These are phyloP conservation scores for Haplographium delicatum DNA, from an alignment of 495 filamentous ascomycete genomes.

Conservation along the genomic window DNA sequence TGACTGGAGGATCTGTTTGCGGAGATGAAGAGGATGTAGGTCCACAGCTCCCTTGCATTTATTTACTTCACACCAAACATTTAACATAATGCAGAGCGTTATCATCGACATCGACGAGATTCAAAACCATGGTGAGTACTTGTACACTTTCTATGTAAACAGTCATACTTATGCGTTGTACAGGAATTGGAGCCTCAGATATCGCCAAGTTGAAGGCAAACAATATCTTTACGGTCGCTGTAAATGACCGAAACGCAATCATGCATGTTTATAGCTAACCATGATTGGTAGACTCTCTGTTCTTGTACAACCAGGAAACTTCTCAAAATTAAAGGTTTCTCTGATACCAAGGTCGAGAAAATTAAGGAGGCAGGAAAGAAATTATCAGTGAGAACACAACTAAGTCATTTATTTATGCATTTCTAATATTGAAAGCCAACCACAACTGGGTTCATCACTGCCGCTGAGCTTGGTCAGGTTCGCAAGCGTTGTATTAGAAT, in stretches of 20 bases:
- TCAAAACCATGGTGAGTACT: slow-evolving; percentile 64
- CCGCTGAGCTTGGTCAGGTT: slow-evolving; percentile 63
- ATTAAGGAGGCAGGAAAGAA: slow-evolving; percentile 74
- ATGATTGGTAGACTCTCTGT: slow-evolving; percentile 51
- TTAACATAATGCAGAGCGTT: slow-evolving; percentile 8
- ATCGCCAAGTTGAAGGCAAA: slow-evolving; percentile 69
- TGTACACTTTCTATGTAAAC: slow-evolving; percentile 29
- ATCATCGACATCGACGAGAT: slow-evolving; percentile 70
- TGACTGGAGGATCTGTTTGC: slow-evolving; percentile 11
- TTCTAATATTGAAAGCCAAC: slow-evolving; percentile 45
- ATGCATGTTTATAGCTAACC: background rate
- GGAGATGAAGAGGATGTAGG: slow-evolving; percentile 21
- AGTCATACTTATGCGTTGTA: slow-evolving; percentile 6
- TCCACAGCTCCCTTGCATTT: background rate
- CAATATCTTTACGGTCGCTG: slow-evolving; percentile 67
- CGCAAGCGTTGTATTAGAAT: slow-evolving; percentile 65
- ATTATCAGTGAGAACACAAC: slow-evolving; percentile 48
- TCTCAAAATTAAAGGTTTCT: slow-evolving; percentile 74
- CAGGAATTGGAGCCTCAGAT: slow-evolving; percentile 67
- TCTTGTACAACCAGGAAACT: slow-evolving; percentile 60
- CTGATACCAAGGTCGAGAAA: slow-evolving; percentile 77
- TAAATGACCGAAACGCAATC: slow-evolving; percentile 27
- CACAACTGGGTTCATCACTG: slow-evolving; percentile 68
- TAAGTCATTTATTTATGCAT: background rate
- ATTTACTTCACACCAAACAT: background rate